These are phyloP conservation scores for Cladophialophora chaetospira DNA, from an alignment of 2,329 filamentous ascomycete species.

Conservation along the genomic window DNA sequence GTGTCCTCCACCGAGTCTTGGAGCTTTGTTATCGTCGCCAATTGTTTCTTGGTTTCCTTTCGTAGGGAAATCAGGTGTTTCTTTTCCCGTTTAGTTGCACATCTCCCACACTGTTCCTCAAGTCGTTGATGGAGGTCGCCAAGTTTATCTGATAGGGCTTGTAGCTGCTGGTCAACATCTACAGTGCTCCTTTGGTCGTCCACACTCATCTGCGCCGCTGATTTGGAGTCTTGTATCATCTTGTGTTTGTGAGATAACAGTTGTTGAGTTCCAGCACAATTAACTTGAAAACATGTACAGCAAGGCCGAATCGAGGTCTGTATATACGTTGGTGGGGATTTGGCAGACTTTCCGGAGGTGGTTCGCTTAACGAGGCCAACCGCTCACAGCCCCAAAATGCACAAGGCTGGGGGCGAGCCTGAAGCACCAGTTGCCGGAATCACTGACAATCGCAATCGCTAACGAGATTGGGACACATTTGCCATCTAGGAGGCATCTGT, in stretches of 20 bases:
- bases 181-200: not conserved
- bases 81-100: conserved; percentile 2
- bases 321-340: too few relatives aligned
- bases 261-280: not conserved
- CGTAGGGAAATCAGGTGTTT: conserved; percentile 1
- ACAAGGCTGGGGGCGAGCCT: not conserved
- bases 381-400: too few relatives aligned
- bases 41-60: conserved; percentile 5
- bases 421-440: not conserved
- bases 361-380: too few relatives aligned
- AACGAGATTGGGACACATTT: too few relatives aligned
- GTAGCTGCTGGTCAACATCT: not conserved
- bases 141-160: conserved; percentile 2
- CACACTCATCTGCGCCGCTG: not conserved
- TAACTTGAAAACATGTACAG: not conserved
- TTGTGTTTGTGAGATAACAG: not conserved
- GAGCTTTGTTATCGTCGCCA: not conserved
- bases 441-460: not conserved
- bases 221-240: not conserved
- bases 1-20: not conserved
- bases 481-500: too few relatives aligned
- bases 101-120: not conserved
- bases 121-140: not conserved
- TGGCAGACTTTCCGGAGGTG: too few relatives aligned
- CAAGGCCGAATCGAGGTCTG: too few relatives aligned